phyloP scores from a whole-genome alignment of 2,329 filamentous ascomycete genomes.

The Alternaria viburni region DNA sequence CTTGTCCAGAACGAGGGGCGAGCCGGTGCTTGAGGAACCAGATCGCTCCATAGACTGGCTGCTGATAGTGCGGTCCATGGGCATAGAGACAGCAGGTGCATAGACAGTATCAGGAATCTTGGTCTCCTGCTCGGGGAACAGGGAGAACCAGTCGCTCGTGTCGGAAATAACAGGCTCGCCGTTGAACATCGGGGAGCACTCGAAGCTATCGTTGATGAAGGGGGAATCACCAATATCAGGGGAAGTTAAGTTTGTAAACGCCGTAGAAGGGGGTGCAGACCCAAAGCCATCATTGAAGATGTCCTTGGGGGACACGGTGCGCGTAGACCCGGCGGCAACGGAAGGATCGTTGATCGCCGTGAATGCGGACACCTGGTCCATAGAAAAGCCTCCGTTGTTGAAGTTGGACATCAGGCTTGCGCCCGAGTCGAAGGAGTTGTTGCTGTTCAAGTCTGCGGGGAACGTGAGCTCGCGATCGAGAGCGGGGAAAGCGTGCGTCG shows the following conservation, averaged over 20 bases:
- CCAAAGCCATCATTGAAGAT: slow-evolving; percentile 72
- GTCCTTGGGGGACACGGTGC: slow-evolving; percentile 84
- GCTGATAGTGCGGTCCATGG: slow-evolving; percentile 52
- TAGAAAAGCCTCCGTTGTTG: slow-evolving; percentile 37
- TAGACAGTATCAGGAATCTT: slow-evolving; percentile 33
- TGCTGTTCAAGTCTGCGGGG: slow-evolving; percentile 45
- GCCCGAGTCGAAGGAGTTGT: slow-evolving; percentile 54
- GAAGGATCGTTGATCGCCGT: slow-evolving; percentile 55
- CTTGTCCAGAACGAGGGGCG: slow-evolving; percentile 44
- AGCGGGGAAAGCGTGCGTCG: slow-evolving; percentile 20
- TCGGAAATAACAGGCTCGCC: slow-evolving; percentile 61
- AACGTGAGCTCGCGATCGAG: slow-evolving; percentile 36
- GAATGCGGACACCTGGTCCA: slow-evolving; percentile 48
- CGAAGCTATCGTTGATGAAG: slow-evolving; percentile 71
- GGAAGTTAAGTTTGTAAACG: slow-evolving; percentile 84
- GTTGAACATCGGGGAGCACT: slow-evolving; percentile 79
- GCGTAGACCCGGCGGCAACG: slow-evolving; percentile 43
- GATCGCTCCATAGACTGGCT: slow-evolving; percentile 46
- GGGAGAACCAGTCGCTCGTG: slow-evolving; percentile 70
- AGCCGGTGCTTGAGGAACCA: slow-evolving; percentile 45
- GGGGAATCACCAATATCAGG: slow-evolving; percentile 81
- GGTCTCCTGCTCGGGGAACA: slow-evolving; percentile 66
- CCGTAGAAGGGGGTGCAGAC: slow-evolving; percentile 81
- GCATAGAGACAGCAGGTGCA: slow-evolving; percentile 34
- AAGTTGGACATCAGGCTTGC: slow-evolving; percentile 55